Base-by-base conservation (phyloP, 495 filamentous ascomycete genomes). In the Neurospora sublineolata region DNA sequence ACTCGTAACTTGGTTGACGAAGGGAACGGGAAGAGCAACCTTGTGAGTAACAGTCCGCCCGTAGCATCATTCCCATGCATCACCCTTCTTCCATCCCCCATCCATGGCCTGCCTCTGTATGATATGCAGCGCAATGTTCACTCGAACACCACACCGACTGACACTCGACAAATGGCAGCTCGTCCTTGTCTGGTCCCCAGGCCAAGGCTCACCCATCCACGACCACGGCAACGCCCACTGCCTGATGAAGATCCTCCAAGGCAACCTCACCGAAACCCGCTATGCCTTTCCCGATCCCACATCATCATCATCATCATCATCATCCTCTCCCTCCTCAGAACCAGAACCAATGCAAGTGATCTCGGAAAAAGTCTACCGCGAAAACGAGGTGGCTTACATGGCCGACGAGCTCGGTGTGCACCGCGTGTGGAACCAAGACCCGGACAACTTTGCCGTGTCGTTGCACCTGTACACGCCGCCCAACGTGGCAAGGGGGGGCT, bases 391-490 rank as follows among this genome's bases (percentile, higher is more conserved):
- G 71, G 77, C 77, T 12, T 80, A 80, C 70, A 80, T 80, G 78
- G 78, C 78, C 16, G 78, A 80, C 44, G 78, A 80, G 86, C 87
- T 97, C 52, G 94, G 94, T 4, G 83, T 97, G 14, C 94, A 97
- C 78, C 86, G 88, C 12, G 91, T 97, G 41, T 88, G 87, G 72
- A 97, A 97, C 74, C 87, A 87, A 7, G 87, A 90, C 78, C 82
- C 86, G 68, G 87, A 94, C 72, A 60, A 60, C 52, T 87, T 89
- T 74, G 94, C 94, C 72, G 89, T 97, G 70, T 95, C 93, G 40
- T 82, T 97, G 60, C 94, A 97, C 82, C 79, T 97, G 60, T 97
- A 97, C 77, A 96, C 93, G 1, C 94, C 94, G 58, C 94, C 94
- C 7, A 94, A 96, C 76, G 93, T 93, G 4, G 91, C 91, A 16